These are phyloP conservation scores for Penstemon barbatus DNA, from an alignment of 257 asterid species.

Conservation along the genomic window DNA sequence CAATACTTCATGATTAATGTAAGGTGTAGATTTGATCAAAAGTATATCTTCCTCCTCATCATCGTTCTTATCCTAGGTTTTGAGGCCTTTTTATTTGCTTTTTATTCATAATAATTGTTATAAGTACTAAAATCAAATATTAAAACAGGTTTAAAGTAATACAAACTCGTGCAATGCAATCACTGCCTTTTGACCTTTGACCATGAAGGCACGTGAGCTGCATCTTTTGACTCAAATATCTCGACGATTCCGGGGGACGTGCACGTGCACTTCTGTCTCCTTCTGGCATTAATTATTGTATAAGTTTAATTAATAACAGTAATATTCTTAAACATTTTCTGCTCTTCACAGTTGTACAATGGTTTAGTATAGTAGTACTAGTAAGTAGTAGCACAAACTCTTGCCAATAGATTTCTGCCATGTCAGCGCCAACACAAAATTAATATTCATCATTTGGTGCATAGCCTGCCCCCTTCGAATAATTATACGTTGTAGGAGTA, in stretches of 20 bases:
- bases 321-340: background rate
- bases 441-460: no score
- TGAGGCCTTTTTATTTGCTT: constrained; percentile 1
- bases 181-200: constrained; percentile 48
- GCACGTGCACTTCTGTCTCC: constrained; percentile 14
- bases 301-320: background rate
- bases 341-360: no score
- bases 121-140: background rate
- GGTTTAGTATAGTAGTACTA: no score
- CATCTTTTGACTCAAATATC: constrained; percentile 49
- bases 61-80: constrained; percentile 34
- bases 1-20: background rate
- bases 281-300: constrained; percentile 8
- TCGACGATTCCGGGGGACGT: constrained; percentile 25
- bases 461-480: no score
- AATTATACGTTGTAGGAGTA: no score
- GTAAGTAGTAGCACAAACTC: no score
- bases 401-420: no score
- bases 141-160: background rate
- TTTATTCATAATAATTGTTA: background rate
- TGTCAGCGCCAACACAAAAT: no score
- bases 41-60: constrained; percentile 26
- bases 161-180: constrained; percentile 57
- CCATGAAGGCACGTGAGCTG: constrained; percentile 50
- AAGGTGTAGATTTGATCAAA: constrained; percentile 23